Conservation (phyloP, 2,329 filamentous ascomycete genomes). For the Xylaria sp. region DNA sequence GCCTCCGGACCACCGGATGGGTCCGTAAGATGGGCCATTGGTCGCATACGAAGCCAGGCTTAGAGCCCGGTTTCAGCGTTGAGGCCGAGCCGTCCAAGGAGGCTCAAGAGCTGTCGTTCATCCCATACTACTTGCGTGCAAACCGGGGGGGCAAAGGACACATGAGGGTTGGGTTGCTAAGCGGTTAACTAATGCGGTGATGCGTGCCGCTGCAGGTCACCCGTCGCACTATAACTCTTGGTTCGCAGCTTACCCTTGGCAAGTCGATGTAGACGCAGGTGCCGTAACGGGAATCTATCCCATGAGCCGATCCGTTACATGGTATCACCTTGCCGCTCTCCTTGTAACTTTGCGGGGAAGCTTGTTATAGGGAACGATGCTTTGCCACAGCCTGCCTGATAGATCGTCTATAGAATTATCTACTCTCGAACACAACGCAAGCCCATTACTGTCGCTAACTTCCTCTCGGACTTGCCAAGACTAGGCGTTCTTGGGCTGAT, state of each 20-base stretch:
- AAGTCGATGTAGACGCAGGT: conserved; percentile 20
- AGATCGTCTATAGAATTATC: conserved; percentile 12
- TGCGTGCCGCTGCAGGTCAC: conserved; percentile 25
- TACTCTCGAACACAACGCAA: conserved; percentile 8
- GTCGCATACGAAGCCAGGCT: conserved; percentile 37
- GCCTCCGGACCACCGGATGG: conserved; percentile 45
- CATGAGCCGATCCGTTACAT: conserved; percentile 14
- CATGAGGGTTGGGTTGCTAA: conserved; percentile 60
- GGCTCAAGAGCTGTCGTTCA: conserved; percentile 56
- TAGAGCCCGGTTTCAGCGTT: conserved; percentile 39
- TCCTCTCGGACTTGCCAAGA: conserved; percentile 4
- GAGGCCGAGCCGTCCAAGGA: conserved; percentile 40
- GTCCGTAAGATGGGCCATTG: conserved; percentile 43
- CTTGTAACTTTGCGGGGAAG: conserved; percentile 25
- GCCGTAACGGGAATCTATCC: conserved; percentile 7
- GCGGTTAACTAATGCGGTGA: conserved; percentile 32
- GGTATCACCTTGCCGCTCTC: conserved; percentile 12
- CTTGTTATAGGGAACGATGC: conserved; percentile 8
- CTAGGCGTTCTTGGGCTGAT: conserved; percentile 5
- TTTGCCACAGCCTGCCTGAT: conserved; percentile 17
- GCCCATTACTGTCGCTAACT: conserved; percentile 4
- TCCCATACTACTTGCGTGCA: conserved; percentile 66
- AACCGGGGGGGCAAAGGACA: conserved; percentile 65
- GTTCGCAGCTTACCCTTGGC: conserved; percentile 14
- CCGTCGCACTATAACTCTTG: conserved; percentile 17